Evolutionary conservation across 768 basidiomycete genomes (phyloP).

Genomic region (Amanita subjunquillea): DNA sequence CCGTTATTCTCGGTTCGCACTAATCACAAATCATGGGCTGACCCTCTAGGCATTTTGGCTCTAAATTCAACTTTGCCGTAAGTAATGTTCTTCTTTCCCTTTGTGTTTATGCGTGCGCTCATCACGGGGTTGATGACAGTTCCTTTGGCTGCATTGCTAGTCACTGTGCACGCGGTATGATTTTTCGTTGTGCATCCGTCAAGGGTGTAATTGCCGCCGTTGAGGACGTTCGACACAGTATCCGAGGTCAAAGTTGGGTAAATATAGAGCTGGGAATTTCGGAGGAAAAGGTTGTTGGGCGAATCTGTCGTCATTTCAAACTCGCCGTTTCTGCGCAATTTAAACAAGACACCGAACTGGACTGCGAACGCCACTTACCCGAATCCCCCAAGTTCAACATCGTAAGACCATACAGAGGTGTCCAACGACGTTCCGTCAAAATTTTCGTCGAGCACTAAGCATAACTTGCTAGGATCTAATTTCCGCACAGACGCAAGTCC

Average conservation of each 20-base stretch:
- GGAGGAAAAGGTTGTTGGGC: slow-evolving; percentile 53
- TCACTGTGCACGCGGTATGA: slow-evolving; percentile 26
- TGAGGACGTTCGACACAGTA: slow-evolving; percentile 35
- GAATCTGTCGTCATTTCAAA: slow-evolving; percentile 71
- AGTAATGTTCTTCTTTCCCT: slow-evolving; percentile 43
- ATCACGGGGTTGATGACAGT: slow-evolving; percentile 66
- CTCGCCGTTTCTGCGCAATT: slow-evolving; percentile 42
- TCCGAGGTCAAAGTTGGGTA: slow-evolving; percentile 73
- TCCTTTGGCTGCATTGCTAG: slow-evolving; percentile 25
- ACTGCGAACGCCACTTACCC: slow-evolving; percentile 28
- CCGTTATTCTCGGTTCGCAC: slow-evolving; percentile 8
- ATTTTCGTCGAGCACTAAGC: slow-evolving; percentile 63
- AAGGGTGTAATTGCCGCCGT: slow-evolving; percentile 58
- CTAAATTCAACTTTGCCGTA: slow-evolving; percentile 54
- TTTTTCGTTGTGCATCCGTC: slow-evolving; percentile 45
- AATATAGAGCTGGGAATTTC: slow-evolving; percentile 65
- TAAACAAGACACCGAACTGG: not conserved
- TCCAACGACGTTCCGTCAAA: slow-evolving; percentile 39
- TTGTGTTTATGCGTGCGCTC: slow-evolving; percentile 65
- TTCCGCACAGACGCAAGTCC: slow-evolving; percentile 37
- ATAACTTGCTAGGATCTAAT: slow-evolving; percentile 33
- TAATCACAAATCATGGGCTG: slow-evolving; percentile 22
- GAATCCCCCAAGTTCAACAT: slow-evolving; percentile 68
- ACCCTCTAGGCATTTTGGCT: slow-evolving; percentile 52
- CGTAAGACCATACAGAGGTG: slow-evolving; percentile 48